Evolutionary conservation across 169 alveolate species (phyloP).

Genomic region (Plasmodium fragile): DNA sequence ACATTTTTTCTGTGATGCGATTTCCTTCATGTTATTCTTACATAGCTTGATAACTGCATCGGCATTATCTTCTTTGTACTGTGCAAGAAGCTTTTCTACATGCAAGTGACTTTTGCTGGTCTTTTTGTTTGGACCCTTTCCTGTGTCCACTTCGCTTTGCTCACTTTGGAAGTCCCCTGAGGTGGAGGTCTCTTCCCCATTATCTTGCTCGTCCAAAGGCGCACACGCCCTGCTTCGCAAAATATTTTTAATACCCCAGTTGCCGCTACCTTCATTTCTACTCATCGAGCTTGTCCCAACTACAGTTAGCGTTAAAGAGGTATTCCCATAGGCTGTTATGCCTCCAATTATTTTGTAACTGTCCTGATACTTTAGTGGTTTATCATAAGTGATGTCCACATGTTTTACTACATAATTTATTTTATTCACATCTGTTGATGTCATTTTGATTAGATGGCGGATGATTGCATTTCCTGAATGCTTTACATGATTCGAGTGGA

Average conservation of each 20-base stretch:
- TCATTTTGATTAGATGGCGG: background rate
- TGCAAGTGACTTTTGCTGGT: background rate
- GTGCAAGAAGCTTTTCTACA: background rate
- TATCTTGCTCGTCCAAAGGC: background rate
- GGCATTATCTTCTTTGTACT: slow-evolving; percentile 17
- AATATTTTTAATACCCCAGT: background rate
- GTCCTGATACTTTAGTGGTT: slow-evolving; percentile 18
- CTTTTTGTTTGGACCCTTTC: background rate
- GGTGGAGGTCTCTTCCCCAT: background rate
- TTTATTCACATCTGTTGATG: background rate
- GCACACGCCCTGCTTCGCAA: background rate
- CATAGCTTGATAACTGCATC: background rate
- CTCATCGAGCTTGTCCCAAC: slow-evolving; percentile 6
- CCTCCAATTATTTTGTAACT: slow-evolving; percentile 44
- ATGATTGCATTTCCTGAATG: slow-evolving; percentile 30
- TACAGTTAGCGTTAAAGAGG: slow-evolving; percentile 3
- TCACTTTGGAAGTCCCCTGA: background rate
- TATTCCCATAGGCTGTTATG: slow-evolving; percentile 40
- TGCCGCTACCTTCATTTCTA: background rate
- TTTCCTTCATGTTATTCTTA: background rate
- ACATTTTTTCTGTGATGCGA: slow-evolving; percentile 15
- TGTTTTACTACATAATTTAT: background rate
- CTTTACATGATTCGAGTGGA: slow-evolving; percentile 39
- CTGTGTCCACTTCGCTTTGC: background rate
- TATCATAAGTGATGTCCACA: slow-evolving; percentile 14